Conservation (phyloP, 139 green algal genomes). For the Gonium pectorale region DNA sequence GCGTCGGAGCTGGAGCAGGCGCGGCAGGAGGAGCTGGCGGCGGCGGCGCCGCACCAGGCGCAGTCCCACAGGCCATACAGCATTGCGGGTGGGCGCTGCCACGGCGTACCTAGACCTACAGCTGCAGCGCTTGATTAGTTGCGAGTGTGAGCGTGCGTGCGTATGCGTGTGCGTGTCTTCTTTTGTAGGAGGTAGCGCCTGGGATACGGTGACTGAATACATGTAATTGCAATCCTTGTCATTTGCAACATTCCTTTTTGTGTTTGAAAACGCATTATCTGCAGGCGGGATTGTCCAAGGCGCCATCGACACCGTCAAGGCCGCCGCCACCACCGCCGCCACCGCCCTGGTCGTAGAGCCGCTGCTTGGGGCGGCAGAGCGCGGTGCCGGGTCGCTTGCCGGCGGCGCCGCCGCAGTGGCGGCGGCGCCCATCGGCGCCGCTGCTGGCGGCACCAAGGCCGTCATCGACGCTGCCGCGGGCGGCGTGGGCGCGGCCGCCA, state of each 20-base stretch:
- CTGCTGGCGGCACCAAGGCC: background rate
- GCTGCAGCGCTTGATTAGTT: background rate
- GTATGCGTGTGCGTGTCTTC: background rate
- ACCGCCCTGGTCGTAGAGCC: constrained; percentile 8
- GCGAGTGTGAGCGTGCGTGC: background rate
- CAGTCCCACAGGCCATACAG: constrained; percentile 4
- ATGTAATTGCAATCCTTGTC: background rate
- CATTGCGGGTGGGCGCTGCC: background rate
- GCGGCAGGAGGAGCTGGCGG: background rate
- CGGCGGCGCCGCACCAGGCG: background rate
- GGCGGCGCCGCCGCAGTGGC: constrained; percentile 4
- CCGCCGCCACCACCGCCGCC: background rate
- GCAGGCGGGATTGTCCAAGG: background rate
- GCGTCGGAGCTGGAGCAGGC: background rate
- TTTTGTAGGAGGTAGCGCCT: too few relatives aligned
- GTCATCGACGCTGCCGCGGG: background rate
- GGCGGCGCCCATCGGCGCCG: constrained; percentile 7
- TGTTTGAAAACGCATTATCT: background rate
- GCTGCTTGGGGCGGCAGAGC: constrained; percentile 15
- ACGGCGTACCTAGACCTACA: background rate
- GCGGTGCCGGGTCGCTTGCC: constrained; percentile 1
- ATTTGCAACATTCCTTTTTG: background rate
- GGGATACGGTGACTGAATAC: background rate
- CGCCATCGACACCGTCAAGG: background rate
- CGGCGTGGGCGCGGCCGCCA: background rate